Base-by-base conservation (phyloP, 352 stramenopile species). In the Pythium aphanidermatum region DNA sequence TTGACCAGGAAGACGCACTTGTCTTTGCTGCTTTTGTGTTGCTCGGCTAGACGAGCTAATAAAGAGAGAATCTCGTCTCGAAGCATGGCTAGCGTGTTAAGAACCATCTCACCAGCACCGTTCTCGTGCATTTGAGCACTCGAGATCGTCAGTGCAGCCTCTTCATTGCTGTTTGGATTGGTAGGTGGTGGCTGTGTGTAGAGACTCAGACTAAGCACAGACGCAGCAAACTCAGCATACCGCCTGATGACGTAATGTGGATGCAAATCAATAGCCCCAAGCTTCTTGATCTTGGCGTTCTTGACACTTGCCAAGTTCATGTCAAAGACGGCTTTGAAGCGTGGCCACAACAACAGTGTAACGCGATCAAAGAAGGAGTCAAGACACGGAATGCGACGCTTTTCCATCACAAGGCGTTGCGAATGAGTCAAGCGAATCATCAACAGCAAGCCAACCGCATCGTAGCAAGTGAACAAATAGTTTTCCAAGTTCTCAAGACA, bases 401-500 rank as follows among this genome's bases (percentile, higher is more conserved):
- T 86, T 41, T 90, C 73, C 80, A 94, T 95, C 25, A 87, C 74
- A 11, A 83, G 40, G 6, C 77, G 68, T 51, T 96, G 83, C 10
- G 74, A 59, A 46, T 97, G 87, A 16, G 92, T 98, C 17, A 98
- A 68, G 23, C 96, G 95, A 55, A 99, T 98, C 94, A 99, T 98
- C 13, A 99, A 79, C n/a, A 99, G 75, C 20, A 99, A 67, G 26
- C 83, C 95, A 21, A 99, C 88, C 13, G 83, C 89, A 74, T 99
- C 96, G 57, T 98, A 96, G 55, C 83, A 98, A 36, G 83, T 95
- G 60, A 98, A 98, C 2, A 99, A 60, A 53, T 98, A 98, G 67
- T 98, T 99, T 52, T 99, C 96, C 38, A 99, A 64, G 55, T 98
- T 96, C 58, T 99, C 96, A 13, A 99, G 68, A 33, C 96, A 88